Conservation (phyloP, 805 yeast species). For the Wickerhamiella australiensis region DNA sequence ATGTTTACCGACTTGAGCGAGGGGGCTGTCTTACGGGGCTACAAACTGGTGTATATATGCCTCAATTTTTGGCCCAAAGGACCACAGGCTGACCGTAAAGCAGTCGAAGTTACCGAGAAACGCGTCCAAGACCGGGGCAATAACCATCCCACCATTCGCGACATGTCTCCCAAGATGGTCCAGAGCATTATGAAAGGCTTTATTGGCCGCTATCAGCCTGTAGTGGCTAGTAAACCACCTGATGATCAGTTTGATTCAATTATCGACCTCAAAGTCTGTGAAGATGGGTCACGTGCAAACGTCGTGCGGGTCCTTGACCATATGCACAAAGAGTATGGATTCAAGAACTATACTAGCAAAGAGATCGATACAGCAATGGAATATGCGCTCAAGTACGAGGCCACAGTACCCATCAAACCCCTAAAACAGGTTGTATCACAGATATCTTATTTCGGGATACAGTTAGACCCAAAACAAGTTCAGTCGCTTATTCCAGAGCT, state of each 20-base stretch:
- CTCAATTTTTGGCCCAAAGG: slow-evolving; percentile 48
- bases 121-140: slow-evolving; percentile 67
- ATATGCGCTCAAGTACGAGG: slow-evolving; percentile 43
- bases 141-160: slow-evolving; percentile 72
- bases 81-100: slow-evolving; percentile 21
- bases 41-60: slow-evolving; percentile 48
- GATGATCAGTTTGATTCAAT: slow-evolving; percentile 57
- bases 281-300: slow-evolving; percentile 40
- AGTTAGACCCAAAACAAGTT: slow-evolving; percentile 23
- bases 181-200: slow-evolving; percentile 63
- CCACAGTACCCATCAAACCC: slow-evolving; percentile 33
- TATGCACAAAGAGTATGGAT: slow-evolving; percentile 35
- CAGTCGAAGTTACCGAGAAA: slow-evolving; percentile 42
- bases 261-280: slow-evolving; percentile 41
- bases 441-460: slow-evolving; percentile 35
- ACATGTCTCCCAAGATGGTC: slow-evolving; percentile 39
- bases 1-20: slow-evolving; percentile 44
- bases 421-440: slow-evolving; percentile 12
- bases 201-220: slow-evolving; percentile 52
- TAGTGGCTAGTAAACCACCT: slow-evolving; percentile 38
- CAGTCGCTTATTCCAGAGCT: background rate
- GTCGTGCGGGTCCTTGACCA: slow-evolving; percentile 33
- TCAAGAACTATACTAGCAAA: background rate
- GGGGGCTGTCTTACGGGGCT: slow-evolving; percentile 33
- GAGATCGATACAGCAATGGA: slow-evolving; percentile 38